Base-by-base conservation (phyloP, 148 eudicot genomes). In the Vaccinium corymbosum region DNA sequence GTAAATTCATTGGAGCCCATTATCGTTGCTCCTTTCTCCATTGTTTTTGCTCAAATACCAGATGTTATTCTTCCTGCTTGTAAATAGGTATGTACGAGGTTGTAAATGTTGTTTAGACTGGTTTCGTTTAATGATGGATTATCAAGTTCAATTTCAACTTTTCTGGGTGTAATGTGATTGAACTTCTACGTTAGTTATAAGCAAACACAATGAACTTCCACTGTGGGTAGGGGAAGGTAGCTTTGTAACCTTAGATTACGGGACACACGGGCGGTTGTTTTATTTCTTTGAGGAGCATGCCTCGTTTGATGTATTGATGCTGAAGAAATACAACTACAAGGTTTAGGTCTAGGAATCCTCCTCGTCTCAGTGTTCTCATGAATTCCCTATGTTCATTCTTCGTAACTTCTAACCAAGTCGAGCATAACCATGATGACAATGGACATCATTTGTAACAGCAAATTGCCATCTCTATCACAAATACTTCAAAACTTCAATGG, bases 11-110 rank as follows among this genome's bases (percentile, higher is more conserved):
- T 89, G 1, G 90, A 91, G 78, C 94, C 94, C 4, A 85, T 95
- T 81, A 74, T 49, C 0, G 90, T 92, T 17, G 93, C 85, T 75
- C 94, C 95, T 80, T 90, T 84, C 86, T 94, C 98, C 1, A 92
- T 95, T 81, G 94, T 90, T 55, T 95, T 95, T 83, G 94, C 87
- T 77, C 95, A 90, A 78, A 87, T 95, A 59, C 94, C 94, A 55
- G 48, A 84, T 81, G 85, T 89, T 83, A 53, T 74, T 85, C 87
- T 92, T 35, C 93, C 93, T 68, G 97, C 98, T 85, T 95, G 98
- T 87, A 87, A 72, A 76, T 89, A 90, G 80, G 62, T 27, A 1
- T 61, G n/a, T 4, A 13, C 77, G 10, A 38, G 38, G 84, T 35
- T 49, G 22, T 52, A 83, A 4, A 16, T 79, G 42, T 87, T 81